phyloP scores from a whole-genome alignment of 805 yeast genomes.

The Ogataea corticis region DNA sequence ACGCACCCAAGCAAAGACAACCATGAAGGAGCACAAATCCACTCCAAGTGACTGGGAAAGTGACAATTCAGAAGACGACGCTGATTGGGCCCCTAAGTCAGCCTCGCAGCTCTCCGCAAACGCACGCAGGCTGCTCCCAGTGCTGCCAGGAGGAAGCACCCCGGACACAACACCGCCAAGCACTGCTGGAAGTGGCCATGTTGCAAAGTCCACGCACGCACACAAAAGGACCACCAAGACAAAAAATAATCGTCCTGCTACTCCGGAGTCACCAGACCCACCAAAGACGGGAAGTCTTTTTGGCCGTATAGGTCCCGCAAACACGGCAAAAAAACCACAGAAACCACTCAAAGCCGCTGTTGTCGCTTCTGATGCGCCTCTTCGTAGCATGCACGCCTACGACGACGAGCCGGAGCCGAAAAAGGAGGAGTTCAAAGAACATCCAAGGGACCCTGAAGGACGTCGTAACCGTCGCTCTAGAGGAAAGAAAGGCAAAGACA shows the following conservation, averaged over 20 bases:
- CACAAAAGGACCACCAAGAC: background rate
- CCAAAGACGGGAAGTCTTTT: conserved; percentile 4
- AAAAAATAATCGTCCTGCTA: background rate
- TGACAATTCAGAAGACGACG: conserved; percentile 14
- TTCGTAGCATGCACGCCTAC: conserved; percentile 3
- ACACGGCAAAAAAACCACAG: background rate
- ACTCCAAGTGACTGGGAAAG: conserved; percentile 3
- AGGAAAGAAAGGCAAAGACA: background rate
- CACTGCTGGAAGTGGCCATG: conserved; percentile 1
- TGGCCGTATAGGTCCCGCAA: background rate
- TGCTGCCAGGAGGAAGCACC: conserved; percentile 1
- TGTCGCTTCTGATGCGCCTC: background rate
- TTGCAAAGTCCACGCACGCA: too few species aligned
- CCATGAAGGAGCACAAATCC: background rate
- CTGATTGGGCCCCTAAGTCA: conserved; percentile 7
- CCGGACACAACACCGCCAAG: conserved; percentile 4
- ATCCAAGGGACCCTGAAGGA: background rate
- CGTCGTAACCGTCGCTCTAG: background rate
- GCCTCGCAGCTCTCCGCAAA: conserved; percentile 12
- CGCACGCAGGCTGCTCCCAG: conserved; percentile 21
- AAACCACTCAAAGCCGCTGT: background rate
- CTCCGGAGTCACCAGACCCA: background rate
- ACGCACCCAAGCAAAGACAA: background rate
- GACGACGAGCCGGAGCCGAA: too few species aligned
- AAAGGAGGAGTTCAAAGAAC: background rate